Conservation (phyloP, 169 alveolate species). For the Prorocentrum cordatum region DNA sequence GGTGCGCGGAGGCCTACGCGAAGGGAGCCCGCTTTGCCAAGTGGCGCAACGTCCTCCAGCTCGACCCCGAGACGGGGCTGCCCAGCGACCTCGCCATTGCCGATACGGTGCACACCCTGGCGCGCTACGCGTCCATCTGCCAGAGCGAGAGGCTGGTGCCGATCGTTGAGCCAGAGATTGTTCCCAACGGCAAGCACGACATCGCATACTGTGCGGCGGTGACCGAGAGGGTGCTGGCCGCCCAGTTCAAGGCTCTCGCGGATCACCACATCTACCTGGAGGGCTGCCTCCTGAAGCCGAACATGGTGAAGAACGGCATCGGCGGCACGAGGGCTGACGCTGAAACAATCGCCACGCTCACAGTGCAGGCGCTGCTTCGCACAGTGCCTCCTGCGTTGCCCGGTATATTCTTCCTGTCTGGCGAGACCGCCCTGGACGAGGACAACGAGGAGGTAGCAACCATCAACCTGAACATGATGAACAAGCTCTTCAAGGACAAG, state of each 20-base stretch:
- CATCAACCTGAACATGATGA: conserved; percentile 91
- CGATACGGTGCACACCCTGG: conserved; percentile 95
- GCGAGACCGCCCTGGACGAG: conserved; percentile 88
- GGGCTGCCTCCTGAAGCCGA: conserved; percentile 96
- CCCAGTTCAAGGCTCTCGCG: conserved; percentile 89
- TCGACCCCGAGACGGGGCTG: conserved; percentile 82
- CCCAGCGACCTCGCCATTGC: conserved; percentile 90
- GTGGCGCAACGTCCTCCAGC: conserved; percentile 97
- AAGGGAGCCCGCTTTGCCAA: conserved; percentile 99
- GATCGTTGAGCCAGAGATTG: conserved; percentile 92
- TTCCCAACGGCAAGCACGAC: conserved; percentile 46
- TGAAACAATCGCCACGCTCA: conserved; percentile 90
- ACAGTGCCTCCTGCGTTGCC: conserved; percentile 75
- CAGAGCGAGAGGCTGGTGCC: conserved; percentile 97
- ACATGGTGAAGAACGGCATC: conserved; percentile 97
- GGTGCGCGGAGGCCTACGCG: conserved; percentile 92
- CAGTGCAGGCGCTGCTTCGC: conserved; percentile 91
- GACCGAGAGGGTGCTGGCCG: conserved; percentile 87
- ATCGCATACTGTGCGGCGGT: not conserved
- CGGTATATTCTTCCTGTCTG: conserved; percentile 91
- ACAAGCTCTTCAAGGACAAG: conserved; percentile 73
- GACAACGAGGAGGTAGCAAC: conserved; percentile 94
- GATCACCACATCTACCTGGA: conserved; percentile 91
- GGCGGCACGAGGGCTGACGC: conserved; percentile 83
- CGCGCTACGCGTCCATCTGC: conserved; percentile 98